Base-by-base conservation (phyloP, 352 stramenopile genomes). In the Plasmopara viticola region DNA sequence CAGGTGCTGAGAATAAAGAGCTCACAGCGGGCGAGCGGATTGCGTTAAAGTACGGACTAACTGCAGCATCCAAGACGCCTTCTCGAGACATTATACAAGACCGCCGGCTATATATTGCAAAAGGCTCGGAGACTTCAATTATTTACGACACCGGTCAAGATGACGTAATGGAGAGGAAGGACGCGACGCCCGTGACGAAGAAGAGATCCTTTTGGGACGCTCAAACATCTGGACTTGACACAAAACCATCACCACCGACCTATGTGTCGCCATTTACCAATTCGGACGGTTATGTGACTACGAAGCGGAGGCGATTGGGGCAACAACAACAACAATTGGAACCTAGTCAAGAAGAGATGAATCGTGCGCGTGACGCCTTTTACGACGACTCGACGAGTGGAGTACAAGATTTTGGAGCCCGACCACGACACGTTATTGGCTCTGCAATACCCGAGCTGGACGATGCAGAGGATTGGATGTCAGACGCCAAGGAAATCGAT, bases 221-320 rank as follows among this genome's bases (percentile, higher is more conserved):
- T 14, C 57, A 73, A 39, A 59, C 46, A 6, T 17, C 30, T 15
- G 51, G 28, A 42, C 34, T 51, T 14, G 46, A 50, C 41, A 31
- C 40, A 2, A 34, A 58, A 7, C 17, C 25, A 30, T 2, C 25
- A 15, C 46, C 55, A 35, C 10, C 45, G 4, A 60, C 48, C 29
- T 87, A 87, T 37, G 57, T 88, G 6, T 90, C 77, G 13, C 80
- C 77, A 9, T 90, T 88, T 17, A 64, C 56, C 18, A 58, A 65
- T 35, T 45, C 51, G 12, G 58, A 71, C 6, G 60, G 41, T 1
- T 71, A 77, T 28, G 50, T 60, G n/a, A 56, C 60, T 18, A 62
- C 59, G 48, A 68, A 66, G 38, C 48, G 38, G 8, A 62, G 48
- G 30, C 53, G 55, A 25, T 3, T 25, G 20, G 20, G 20, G 45